These are phyloP conservation scores for Torulaspora maleeae DNA, from an alignment of 805 yeast genomes.

Conservation along the genomic window DNA sequence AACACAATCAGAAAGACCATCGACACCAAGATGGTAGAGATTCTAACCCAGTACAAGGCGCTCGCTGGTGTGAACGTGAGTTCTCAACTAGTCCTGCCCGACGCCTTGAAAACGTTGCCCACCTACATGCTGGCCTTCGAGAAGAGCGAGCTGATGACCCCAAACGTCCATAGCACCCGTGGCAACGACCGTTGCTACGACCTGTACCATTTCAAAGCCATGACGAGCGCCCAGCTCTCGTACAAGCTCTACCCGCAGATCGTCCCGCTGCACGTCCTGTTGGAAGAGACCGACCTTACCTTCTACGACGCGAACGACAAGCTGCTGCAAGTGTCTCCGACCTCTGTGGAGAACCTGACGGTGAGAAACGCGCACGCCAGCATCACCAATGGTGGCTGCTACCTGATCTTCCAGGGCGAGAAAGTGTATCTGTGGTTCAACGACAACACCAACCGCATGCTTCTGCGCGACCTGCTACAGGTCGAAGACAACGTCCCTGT, in stretches of 20 bases:
- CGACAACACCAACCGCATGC: slow-evolving; percentile 57
- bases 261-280: slow-evolving; percentile 62
- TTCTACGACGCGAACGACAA: slow-evolving; percentile 40
- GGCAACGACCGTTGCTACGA: slow-evolving; percentile 63
- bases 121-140: slow-evolving; percentile 62
- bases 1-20: slow-evolving; percentile 50
- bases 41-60: slow-evolving; percentile 55
- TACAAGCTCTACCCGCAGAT: slow-evolving; percentile 76
- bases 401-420: slow-evolving; percentile 67
- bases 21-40: slow-evolving; percentile 48
- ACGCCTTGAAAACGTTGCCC: slow-evolving; percentile 67
- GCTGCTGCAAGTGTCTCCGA: slow-evolving; percentile 35
- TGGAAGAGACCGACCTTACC: slow-evolving; percentile 50
- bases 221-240: slow-evolving; percentile 51
- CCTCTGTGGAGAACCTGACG: slow-evolving; percentile 49
- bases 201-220: slow-evolving; percentile 40
- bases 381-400: slow-evolving; percentile 65
- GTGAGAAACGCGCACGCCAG: slow-evolving; percentile 33
- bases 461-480: slow-evolving; percentile 75
- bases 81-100: slow-evolving; percentile 75
- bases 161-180: slow-evolving; percentile 36
- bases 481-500: slow-evolving; percentile 34
- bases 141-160: slow-evolving; percentile 58
- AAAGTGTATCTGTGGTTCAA: slow-evolving; percentile 61
- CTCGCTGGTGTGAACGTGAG: slow-evolving; percentile 43